Conservation (phyloP, 805 yeast genomes). For the Komagataella populi region DNA sequence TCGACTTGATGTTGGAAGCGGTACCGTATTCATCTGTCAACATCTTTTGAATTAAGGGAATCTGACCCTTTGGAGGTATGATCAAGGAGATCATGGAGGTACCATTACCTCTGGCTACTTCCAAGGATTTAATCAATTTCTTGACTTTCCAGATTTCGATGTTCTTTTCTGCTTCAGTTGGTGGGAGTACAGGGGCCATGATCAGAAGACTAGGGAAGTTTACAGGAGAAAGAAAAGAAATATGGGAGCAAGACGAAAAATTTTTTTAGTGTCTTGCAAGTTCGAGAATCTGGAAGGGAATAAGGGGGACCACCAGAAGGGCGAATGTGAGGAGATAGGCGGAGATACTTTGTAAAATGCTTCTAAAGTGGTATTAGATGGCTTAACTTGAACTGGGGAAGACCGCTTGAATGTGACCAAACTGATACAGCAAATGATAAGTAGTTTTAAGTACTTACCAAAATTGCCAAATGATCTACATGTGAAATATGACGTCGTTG, state of each 20-base stretch:
- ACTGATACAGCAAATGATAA: no score
- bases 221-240: not conserved
- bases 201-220: not conserved
- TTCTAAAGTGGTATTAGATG: no score
- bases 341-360: not conserved
- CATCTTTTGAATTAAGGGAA: constrained; percentile 77
- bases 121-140: constrained; percentile 79
- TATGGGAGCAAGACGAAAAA: not conserved
- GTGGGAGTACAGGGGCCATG: constrained; percentile 21
- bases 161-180: constrained; percentile 84
- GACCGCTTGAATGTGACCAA: no score
- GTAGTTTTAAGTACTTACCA: no score
- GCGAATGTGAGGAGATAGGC: not conserved
- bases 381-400: no score
- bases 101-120: constrained; percentile 94
- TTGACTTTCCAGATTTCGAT: constrained; percentile 99
- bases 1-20: constrained; percentile 93
- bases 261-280: not conserved
- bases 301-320: not conserved
- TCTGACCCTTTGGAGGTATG: constrained; percentile 92
- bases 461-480: no score
- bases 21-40: constrained; percentile 98
- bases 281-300: not conserved
- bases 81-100: constrained; percentile 97
- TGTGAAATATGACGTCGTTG: no score